phyloP scores from a whole-genome alignment of 345 rosid genomes.

The Draba incana region DNA sequence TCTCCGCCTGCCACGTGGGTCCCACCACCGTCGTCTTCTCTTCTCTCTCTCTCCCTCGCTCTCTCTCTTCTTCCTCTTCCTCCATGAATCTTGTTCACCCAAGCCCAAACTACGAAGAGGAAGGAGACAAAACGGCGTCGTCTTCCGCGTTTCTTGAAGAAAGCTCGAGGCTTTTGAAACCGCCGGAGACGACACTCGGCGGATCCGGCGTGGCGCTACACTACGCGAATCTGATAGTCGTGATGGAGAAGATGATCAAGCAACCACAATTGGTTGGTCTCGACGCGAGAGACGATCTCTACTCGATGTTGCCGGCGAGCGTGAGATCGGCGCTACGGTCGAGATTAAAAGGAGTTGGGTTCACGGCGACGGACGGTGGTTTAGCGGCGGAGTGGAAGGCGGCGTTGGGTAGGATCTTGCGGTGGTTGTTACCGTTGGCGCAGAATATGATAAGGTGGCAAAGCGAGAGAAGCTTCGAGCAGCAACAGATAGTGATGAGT shows the following conservation, averaged over 20 bases:
- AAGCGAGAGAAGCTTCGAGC: conserved; percentile 93
- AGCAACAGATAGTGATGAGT: conserved; percentile 54
- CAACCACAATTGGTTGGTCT: conserved; percentile 91
- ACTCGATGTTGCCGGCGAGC: conserved; percentile 81
- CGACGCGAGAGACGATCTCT: conserved; percentile 88
- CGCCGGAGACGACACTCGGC: conserved; percentile 74
- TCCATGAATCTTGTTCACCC: conserved; percentile 83
- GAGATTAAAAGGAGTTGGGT: conserved; percentile 76
- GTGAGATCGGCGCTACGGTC: conserved; percentile 63
- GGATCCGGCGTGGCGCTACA: conserved; percentile 79
- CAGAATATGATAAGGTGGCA: conserved; percentile 99
- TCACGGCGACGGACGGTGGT: conserved; percentile 67
- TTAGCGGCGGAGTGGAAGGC: conserved; percentile 88
- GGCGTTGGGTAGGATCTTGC: conserved; percentile 73
- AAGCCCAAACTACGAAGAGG: conserved; percentile 40
- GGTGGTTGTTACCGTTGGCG: conserved; percentile 88
- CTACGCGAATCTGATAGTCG: conserved; percentile 81
- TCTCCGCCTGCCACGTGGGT: conserved; percentile 50
- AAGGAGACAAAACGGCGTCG: conserved; percentile 28
- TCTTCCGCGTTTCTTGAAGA: conserved; percentile 59
- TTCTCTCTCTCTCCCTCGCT: conserved; percentile 57
- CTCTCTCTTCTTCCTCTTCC: conserved; percentile 76
- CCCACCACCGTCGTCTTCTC: conserved; percentile 48
- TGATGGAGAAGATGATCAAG: conserved; percentile 91
- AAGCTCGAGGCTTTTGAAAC: conserved; percentile 63